Evolutionary conservation across 176 grass and related monocot species (phyloP), one percentile per base, ranked within the genome.

Genomic region (Chloris gayana): DNA sequence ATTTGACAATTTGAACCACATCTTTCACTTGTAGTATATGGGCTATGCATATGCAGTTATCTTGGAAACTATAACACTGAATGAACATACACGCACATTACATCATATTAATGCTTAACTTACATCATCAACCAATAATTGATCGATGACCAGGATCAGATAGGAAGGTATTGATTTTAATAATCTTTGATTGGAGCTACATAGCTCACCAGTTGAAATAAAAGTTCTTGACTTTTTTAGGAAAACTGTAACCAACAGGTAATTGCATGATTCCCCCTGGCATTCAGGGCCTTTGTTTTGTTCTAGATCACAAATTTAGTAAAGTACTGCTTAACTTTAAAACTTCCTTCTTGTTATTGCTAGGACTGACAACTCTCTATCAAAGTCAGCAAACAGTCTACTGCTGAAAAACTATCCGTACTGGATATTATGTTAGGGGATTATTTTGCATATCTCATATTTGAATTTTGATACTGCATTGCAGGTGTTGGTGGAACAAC

Each of bases 401-500:
- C 7, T 21, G 35, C 38, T 74, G 64, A 14, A 42, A 0, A 5
- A 88, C 19, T 9, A 7, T 24, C 22, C 74, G 25, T 68, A 59
- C 14, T 74, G 26, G 4, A 47, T 74, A 29, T 56, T 18, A 27
- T 68, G 13, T 78, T 10, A 57, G 26, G 33, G 47, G 22, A 24
- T 21, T 33, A 51, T 46, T 26, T 63, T 65, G 29, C 12, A 24
- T 49, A 25, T 80, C 80, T 80, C 56, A 56, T 72, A 64, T 67
- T 68, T 64, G n/a, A n/a, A n/a, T n/a, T n/a, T n/a, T n/a, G n/a
- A 15, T 77, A 75, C 66, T 70, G 58, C 64, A 54, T 76, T 80
- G 75, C 90, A 98, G 95, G 92, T 98, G 44, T 72, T 98, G 31
- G 17, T 94, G 67, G 95, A 94, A 83, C 92, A 94, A 77, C 32